Conservation (phyloP, 805 yeast species). For the Starmerella ratchasimensis region DNA sequence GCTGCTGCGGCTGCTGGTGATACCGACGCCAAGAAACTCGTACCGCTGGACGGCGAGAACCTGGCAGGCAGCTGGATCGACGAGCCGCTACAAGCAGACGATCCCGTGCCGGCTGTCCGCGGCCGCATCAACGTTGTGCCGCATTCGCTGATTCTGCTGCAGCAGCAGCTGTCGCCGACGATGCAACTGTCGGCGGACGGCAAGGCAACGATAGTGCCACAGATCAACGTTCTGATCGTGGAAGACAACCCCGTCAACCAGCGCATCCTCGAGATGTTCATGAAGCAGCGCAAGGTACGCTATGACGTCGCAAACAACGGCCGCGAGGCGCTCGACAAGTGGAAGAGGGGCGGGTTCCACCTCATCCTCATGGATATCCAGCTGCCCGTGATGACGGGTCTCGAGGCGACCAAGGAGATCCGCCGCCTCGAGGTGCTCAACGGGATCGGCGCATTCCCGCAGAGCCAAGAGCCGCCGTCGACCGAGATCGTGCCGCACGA, state of each 20-base stretch:
- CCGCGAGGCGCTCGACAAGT: constrained; percentile 82
- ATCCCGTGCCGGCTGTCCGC: neutral
- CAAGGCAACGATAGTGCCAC: constrained; percentile 48
- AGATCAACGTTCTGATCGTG: constrained; percentile 79
- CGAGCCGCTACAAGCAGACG: neutral
- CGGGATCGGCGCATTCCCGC: constrained; percentile 50
- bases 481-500: constrained; percentile 16
- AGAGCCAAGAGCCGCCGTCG: constrained; percentile 23
- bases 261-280: constrained; percentile 76
- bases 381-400: constrained; percentile 88
- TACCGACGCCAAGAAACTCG: constrained; percentile 1
- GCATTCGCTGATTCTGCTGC: constrained; percentile 3
- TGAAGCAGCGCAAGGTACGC: constrained; percentile 71
- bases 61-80: neutral
- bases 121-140: neutral
- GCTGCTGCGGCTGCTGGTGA: neutral
- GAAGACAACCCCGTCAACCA: constrained; percentile 94
- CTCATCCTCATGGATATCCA: constrained; percentile 94
- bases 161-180: constrained; percentile 8
- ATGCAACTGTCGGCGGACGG: constrained; percentile 4
- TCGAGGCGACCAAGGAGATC: constrained; percentile 87
- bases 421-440: constrained; percentile 69
- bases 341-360: constrained; percentile 92
- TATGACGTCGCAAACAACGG: constrained; percentile 86
- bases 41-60: constrained; percentile 2